Evolutionary conservation across 108 stramenopile species (phyloP), one percentile per base, ranked within the genome.

Genomic region (Pseudonitzschia delicatissima): DNA sequence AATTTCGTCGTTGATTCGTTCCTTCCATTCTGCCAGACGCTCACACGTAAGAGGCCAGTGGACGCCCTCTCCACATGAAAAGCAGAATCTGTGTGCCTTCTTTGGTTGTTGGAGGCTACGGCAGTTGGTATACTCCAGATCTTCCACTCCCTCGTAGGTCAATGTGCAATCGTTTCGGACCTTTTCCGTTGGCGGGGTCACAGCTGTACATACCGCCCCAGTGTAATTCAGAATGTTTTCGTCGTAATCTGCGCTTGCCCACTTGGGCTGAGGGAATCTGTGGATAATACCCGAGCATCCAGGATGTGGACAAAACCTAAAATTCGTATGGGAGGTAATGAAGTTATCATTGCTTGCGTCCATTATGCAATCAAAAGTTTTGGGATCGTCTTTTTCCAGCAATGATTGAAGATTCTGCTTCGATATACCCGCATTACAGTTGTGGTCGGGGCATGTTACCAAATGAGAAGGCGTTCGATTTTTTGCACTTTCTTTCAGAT

Each of bases 1-100:
- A 35, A 81, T 57, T 28, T 79, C 77, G n/a, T 86, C 81, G 28
- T 21, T 20, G 15, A 86, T 55, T 25, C 66, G 74, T 45, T 74
- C 51, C 13, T 70, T 79, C 84, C 84, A 86, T 52, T 80, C 55
- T 45, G 77, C 70, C 61, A 82, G 39, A 34, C 48, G 53, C 17
- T 80, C 72, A 45, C 84, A 86, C 11, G 68, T 35, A 11, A 74
- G 33, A 8, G 84, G 84, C 81, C 81, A 86, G 49, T 86, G 84
- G 13, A 42, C 59, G 20, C 27, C 39, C 40, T 66, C 79, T 5
- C 79, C 76, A 64, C 84, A 86, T 9, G 49, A 57, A 58, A 78
- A 80, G 36, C 84, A 86, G 35, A 79, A 86, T 44, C 84, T 35
- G 68, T 86, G 84, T 20, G 84, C 81, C 49, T 66, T 74, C 8